These are phyloP conservation scores for Colletotrichum magnum DNA, from an alignment of 2,329 filamentous ascomycete genomes.

Conservation along the genomic window DNA sequence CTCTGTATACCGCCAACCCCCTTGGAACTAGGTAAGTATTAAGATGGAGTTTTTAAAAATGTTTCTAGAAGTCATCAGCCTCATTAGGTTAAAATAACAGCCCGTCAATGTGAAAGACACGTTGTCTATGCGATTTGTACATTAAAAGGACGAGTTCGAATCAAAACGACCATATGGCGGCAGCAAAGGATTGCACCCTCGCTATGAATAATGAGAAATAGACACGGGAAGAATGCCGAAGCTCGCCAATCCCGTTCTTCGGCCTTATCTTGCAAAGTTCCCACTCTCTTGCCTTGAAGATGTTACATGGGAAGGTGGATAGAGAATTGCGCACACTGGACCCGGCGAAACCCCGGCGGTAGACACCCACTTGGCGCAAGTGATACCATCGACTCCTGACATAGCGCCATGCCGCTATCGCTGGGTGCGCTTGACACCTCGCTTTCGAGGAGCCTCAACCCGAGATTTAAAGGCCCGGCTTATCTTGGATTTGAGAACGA, in stretches of 20 bases:
- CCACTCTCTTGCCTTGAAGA: constrained; percentile 17
- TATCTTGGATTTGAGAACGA: background rate
- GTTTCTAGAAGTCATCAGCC: too few relatives aligned
- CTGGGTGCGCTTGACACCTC: background rate
- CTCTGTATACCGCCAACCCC: too few relatives aligned
- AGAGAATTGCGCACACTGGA: background rate
- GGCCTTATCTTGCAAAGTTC: background rate
- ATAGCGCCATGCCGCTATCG: constrained; percentile 35
- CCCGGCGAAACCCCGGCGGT: background rate
- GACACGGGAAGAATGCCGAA: constrained; percentile 4
- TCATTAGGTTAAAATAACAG: too few relatives aligned
- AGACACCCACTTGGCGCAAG: constrained; percentile 29
- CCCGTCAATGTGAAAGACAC: too few relatives aligned
- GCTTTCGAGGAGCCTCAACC: background rate
- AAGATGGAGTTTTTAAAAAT: too few relatives aligned
- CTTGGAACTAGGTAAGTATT: too few relatives aligned
- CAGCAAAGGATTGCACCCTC: too few relatives aligned
- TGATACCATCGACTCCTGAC: constrained; percentile 30
- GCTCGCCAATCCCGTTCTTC: background rate
- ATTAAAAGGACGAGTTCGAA: too few relatives aligned
- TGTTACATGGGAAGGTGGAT: constrained; percentile 8
- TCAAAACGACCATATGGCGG: too few relatives aligned
- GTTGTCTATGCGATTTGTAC: too few relatives aligned
- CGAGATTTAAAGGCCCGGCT: background rate
- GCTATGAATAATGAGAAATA: too few relatives aligned